These are phyloP conservation scores for Talaromyces sp. DNA, from an alignment of 2,329 filamentous ascomycete species.

Conservation along the genomic window DNA sequence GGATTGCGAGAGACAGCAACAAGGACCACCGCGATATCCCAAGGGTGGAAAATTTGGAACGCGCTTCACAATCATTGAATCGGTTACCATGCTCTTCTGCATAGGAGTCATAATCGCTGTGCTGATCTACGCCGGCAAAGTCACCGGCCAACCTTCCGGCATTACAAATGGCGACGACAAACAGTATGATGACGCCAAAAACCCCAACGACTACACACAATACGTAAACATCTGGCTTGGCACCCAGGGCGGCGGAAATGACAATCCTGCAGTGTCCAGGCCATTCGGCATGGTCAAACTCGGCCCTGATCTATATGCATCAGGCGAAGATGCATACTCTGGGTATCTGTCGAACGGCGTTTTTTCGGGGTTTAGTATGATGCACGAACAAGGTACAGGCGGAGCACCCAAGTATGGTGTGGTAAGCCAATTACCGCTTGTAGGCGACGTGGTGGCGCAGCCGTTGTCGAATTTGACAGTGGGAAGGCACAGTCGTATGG, in stretches of 20 bases:
- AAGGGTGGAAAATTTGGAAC: background rate
- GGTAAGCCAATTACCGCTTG: constrained; percentile 55
- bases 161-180: background rate
- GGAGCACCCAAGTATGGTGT: constrained; percentile 49
- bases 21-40: background rate
- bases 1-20: background rate
- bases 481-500: constrained; percentile 43
- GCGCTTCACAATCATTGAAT: background rate
- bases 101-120: background rate
- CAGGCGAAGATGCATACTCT: constrained; percentile 57
- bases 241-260: constrained; percentile 43
- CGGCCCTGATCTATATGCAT: constrained; percentile 51
- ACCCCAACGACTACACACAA: constrained; percentile 8
- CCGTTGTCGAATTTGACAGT: constrained; percentile 57
- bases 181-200: background rate
- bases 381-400: constrained; percentile 54
- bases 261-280: constrained; percentile 54
- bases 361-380: constrained; percentile 52
- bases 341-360: constrained; percentile 48
- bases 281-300: constrained; percentile 58
- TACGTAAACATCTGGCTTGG: constrained; percentile 12
- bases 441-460: constrained; percentile 47
- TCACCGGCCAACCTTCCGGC: background rate
- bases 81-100: background rate
- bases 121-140: background rate